Conservation (phyloP, 2,329 filamentous ascomycete species). For the Trichophyton benhamiae region DNA sequence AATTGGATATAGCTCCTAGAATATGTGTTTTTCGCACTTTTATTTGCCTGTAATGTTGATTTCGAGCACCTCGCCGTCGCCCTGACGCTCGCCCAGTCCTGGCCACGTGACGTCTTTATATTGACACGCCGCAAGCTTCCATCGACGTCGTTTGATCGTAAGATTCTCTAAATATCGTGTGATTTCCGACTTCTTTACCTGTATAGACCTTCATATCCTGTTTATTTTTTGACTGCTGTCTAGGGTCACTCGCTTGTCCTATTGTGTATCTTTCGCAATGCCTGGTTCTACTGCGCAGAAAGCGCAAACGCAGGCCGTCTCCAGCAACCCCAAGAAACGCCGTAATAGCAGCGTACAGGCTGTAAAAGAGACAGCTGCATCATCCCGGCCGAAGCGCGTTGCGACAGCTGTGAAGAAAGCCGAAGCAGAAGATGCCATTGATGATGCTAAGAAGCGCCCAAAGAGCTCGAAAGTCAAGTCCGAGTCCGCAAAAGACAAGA, state of each 20-base stretch:
- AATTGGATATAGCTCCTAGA: background rate
- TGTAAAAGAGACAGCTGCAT: conserved; percentile 10
- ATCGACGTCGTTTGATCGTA: background rate
- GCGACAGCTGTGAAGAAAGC: background rate
- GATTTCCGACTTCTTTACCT: background rate
- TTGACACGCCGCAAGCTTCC: background rate
- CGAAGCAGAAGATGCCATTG: background rate
- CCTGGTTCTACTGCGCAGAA: background rate
- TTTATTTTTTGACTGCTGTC: background rate
- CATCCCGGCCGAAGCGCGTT: conserved; percentile 9
- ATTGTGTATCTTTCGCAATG: background rate
- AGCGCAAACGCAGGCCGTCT: background rate
- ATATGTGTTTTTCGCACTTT: background rate
- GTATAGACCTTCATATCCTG: background rate
- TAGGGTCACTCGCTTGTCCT: background rate
- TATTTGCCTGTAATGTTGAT: background rate
- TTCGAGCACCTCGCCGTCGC: background rate
- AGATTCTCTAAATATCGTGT: background rate
- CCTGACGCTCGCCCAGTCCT: background rate
- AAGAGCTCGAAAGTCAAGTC: background rate
- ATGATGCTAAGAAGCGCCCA: background rate
- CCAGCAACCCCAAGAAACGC: background rate
- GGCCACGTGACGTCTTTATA: background rate
- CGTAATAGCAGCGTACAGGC: background rate
- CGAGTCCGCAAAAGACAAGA: background rate